phyloP scores from a whole-genome alignment of 352 stramenopile genomes.

The Phytophthora crassamura region DNA sequence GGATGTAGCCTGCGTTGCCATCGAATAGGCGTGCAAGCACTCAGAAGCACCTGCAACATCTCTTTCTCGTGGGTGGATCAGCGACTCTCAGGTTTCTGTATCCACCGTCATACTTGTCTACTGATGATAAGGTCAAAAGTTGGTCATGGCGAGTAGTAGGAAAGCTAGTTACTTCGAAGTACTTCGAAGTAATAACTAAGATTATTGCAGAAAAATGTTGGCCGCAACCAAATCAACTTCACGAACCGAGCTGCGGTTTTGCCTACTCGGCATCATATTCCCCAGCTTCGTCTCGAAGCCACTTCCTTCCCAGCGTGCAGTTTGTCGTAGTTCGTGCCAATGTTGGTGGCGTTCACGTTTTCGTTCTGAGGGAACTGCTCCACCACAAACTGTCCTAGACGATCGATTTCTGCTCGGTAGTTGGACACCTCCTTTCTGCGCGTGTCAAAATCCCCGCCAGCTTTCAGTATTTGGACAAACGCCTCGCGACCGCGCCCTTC shows the following conservation, averaged over 20 bases:
- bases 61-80: no score
- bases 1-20: no score
- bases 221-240: no score
- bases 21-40: no score
- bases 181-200: no score
- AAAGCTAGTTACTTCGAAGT: no score
- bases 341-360: background rate
- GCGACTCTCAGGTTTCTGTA: no score
- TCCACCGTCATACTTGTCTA: no score
- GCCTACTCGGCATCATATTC: background rate
- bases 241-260: no score
- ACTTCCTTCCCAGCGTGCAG: background rate
- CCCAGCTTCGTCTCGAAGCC: background rate
- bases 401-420: constrained; percentile 4
- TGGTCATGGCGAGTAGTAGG: background rate
- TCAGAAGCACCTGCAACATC: no score
- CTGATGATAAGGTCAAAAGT: background rate
- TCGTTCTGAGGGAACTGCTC: background rate
- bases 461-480: constrained; percentile 14
- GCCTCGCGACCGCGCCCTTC: constrained; percentile 10
- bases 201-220: no score
- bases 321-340: background rate
- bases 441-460: constrained; percentile 8
- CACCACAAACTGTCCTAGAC: background rate
- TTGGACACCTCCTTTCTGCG: background rate